Conservation (phyloP, 2,329 filamentous ascomycete genomes). For the Colletotrichum destructivum region DNA sequence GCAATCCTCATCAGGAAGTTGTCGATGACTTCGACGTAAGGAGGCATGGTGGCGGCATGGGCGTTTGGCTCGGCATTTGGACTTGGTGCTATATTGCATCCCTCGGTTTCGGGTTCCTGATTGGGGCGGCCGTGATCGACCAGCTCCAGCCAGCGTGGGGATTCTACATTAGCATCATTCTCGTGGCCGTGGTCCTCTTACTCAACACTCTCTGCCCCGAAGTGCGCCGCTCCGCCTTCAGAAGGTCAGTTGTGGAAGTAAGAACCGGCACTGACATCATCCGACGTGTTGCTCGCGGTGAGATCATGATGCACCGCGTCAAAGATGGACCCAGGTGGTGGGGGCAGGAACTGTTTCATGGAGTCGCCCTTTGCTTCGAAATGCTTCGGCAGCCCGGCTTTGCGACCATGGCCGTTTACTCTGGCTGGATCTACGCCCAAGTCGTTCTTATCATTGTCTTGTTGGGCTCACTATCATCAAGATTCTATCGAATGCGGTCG, state of each 20-base stretch:
- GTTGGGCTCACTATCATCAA: constrained; percentile 79
- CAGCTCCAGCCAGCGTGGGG: constrained; percentile 78
- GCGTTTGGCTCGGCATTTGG: constrained; percentile 85
- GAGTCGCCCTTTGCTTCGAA: constrained; percentile 74
- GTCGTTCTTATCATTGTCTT: constrained; percentile 81
- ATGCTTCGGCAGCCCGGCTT: constrained; percentile 85
- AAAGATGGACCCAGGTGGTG: constrained; percentile 82
- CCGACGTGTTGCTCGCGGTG: constrained; percentile 76
- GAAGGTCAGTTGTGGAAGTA: constrained; percentile 78
- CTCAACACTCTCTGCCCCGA: constrained; percentile 82
- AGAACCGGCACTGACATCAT: constrained; percentile 67
- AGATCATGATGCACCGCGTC: constrained; percentile 82
- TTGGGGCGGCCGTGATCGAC: constrained; percentile 80
- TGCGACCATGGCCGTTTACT: constrained; percentile 78
- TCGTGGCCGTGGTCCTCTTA: constrained; percentile 75
- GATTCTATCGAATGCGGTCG: constrained; percentile 75
- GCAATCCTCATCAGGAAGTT: constrained; percentile 80
- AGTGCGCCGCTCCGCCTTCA: constrained; percentile 77
- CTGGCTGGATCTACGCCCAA: constrained; percentile 84
- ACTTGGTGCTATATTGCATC: constrained; percentile 84
- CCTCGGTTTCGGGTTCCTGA: constrained; percentile 78
- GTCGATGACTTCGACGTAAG: constrained; percentile 78
- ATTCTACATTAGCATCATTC: constrained; percentile 80
- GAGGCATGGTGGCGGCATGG: constrained; percentile 83
- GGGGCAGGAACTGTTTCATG: constrained; percentile 83